phyloP scores from a whole-genome alignment of 805 yeast species.

The Lachancea dasiensis region DNA sequence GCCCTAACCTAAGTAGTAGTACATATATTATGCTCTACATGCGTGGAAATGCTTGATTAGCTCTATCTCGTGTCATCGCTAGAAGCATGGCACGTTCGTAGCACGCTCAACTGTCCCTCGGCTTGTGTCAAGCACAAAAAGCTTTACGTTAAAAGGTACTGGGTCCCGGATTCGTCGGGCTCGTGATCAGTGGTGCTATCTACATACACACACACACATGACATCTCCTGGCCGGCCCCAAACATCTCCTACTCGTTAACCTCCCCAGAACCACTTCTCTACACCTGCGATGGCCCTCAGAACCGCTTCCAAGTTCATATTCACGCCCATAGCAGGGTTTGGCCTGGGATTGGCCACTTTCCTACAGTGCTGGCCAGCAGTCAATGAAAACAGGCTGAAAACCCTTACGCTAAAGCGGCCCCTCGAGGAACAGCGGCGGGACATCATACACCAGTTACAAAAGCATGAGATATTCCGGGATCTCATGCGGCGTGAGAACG shows the following conservation, averaged over 20 bases:
- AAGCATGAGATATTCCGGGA: conserved; percentile 14
- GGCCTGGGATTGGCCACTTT: conserved; percentile 25
- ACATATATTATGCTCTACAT: too few relatives aligned
- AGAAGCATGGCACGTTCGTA: too few relatives aligned
- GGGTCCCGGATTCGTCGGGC: too few relatives aligned
- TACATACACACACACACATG: too few relatives aligned
- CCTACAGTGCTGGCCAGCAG: conserved; percentile 31
- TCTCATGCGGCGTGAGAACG: conserved; percentile 17
- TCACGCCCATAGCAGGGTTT: conserved; percentile 29
- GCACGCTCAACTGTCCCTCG: too few relatives aligned
- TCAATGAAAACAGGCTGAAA: conserved; percentile 18
- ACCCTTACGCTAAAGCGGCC: conserved; percentile 15
- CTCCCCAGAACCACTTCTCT: not conserved
- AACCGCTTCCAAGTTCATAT: conserved; percentile 12
- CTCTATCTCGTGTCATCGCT: too few relatives aligned
- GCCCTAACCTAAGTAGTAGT: too few relatives aligned
- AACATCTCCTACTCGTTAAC: not conserved
- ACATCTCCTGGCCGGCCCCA: too few relatives aligned
- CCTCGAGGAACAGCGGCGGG: conserved; percentile 25
- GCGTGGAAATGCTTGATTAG: too few relatives aligned
- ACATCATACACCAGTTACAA: conserved; percentile 24
- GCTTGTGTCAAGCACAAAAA: too few relatives aligned
- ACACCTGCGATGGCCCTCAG: conserved; percentile 3
- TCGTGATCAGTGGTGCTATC: too few relatives aligned
- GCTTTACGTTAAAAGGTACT: too few relatives aligned